A percentile compares a stretch with the other conserved stretches of the same genome.
Evolutionary conservation across 352 stramenopile species (phyloP).

Genomic region (Aphanomyces invadans): DNA sequence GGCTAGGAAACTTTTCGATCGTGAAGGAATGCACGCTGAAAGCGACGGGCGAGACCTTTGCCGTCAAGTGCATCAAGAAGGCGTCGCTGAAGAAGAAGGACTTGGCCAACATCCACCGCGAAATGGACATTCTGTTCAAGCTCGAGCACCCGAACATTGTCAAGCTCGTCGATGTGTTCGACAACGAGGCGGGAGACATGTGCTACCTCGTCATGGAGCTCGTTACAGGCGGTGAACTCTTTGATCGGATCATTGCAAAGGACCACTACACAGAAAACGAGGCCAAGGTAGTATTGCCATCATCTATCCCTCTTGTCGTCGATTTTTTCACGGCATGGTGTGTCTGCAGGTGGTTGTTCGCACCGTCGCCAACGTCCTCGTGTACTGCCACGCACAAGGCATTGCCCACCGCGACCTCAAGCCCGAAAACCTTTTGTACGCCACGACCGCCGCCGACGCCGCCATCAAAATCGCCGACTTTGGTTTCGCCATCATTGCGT

Average conservation of each 20-base stretch:
- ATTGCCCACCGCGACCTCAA: slow-evolving; percentile 96
- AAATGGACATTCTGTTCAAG: slow-evolving; percentile 80
- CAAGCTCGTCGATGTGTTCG: slow-evolving; percentile 76
- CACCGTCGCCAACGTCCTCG: slow-evolving; percentile 75
- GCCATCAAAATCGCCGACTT: slow-evolving; percentile 94
- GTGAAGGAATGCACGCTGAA: slow-evolving; percentile 67
- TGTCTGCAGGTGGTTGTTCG: slow-evolving; percentile 58
- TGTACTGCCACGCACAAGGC: slow-evolving; percentile 77
- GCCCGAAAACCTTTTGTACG: slow-evolving; percentile 93
- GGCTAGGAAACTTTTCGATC: slow-evolving; percentile 77
- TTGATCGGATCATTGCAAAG: slow-evolving; percentile 89
- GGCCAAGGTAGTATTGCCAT: slow-evolving; percentile 40
- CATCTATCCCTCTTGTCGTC: background rate
- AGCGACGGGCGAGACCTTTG: slow-evolving; percentile 44
- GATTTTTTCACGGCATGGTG: no score
- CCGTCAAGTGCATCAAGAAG: slow-evolving; percentile 84
- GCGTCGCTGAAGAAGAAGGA: slow-evolving; percentile 69
- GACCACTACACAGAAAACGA: slow-evolving; percentile 88
- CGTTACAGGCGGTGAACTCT: slow-evolving; percentile 84
- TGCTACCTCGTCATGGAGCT: slow-evolving; percentile 88
- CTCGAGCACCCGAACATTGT: slow-evolving; percentile 86
- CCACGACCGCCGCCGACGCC: slow-evolving; percentile 68
- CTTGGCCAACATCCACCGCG: slow-evolving; percentile 61
- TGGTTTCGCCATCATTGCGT: slow-evolving; percentile 79
- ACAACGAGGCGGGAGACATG: slow-evolving; percentile 45